These are phyloP conservation scores for Tetracladium setigerum DNA, from an alignment of 495 filamentous ascomycete genomes.

Conservation along the genomic window DNA sequence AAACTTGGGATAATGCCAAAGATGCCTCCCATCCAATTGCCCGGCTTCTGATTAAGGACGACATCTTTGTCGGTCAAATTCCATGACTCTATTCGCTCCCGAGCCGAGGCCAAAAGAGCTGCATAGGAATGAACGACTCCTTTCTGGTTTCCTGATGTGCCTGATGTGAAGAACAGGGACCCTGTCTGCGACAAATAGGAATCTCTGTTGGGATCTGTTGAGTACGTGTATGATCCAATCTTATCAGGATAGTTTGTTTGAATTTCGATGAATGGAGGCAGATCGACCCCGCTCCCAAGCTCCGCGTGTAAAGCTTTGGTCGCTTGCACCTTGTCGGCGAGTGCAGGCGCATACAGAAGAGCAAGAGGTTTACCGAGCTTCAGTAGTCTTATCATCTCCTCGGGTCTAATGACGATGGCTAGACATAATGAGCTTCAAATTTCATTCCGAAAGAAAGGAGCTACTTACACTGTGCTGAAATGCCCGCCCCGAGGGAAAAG, in stretches of 20 bases:
- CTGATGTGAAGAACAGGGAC: constrained; percentile 8
- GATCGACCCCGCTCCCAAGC: not conserved
- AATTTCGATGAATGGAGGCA: constrained; percentile 9
- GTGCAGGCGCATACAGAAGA: constrained; percentile 6
- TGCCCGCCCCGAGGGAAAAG: constrained; percentile 9
- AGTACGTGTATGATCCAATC: not conserved
- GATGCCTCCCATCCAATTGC: constrained; percentile 11
- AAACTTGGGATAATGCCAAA: constrained; percentile 10
- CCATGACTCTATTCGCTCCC: constrained; percentile 7
- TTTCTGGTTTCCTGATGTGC: constrained; percentile 10
- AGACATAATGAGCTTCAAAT: constrained; percentile 2
- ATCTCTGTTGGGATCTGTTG: not conserved
- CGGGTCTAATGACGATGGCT: constrained; percentile 13
- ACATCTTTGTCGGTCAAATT: constrained; percentile 4
- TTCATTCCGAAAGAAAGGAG: not conserved
- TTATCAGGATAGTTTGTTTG: constrained; percentile 3
- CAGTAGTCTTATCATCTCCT: constrained; percentile 7
- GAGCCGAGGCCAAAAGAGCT: constrained; percentile 8
- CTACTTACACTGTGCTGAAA: constrained; percentile 10
- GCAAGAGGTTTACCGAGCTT: constrained; percentile 8
- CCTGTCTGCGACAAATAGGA: constrained; percentile 1
- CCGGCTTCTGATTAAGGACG: constrained; percentile 9
- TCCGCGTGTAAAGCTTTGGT: constrained; percentile 2
- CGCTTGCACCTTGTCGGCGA: constrained; percentile 3
- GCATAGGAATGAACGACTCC: constrained; percentile 5